Evolutionary conservation across 306 rosid genomes (phyloP).

Genomic region (Castanospermum australe): DNA sequence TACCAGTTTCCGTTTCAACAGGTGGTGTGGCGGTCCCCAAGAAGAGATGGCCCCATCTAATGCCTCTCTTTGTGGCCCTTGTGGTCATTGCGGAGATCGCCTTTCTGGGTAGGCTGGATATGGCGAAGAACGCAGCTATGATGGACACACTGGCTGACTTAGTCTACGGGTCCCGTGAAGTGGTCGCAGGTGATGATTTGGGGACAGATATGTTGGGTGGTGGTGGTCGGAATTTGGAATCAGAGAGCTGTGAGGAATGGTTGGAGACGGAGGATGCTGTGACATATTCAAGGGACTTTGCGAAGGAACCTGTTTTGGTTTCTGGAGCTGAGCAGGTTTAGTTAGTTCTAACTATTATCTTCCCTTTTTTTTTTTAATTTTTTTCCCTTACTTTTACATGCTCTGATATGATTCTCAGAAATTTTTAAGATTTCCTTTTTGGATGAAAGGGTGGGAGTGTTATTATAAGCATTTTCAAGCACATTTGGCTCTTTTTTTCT

Average conservation of each 20-base stretch:
- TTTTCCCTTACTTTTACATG: neutral
- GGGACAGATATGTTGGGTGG: conserved; percentile 16
- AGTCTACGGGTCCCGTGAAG: conserved; percentile 46
- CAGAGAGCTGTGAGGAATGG: conserved; percentile 73
- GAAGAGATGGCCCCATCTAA: conserved; percentile 64
- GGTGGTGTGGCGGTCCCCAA: conserved; percentile 36
- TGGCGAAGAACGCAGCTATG: conserved; percentile 70
- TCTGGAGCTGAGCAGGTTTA: conserved; percentile 75
- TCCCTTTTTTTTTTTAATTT: neutral
- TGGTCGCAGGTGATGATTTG: conserved; percentile 34
- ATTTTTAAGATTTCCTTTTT: neutral
- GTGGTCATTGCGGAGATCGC: conserved; percentile 86
- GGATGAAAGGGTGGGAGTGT: neutral
- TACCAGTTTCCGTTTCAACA: conserved; percentile 37
- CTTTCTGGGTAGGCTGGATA: conserved; percentile 76
- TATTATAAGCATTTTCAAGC: neutral
- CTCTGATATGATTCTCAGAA: neutral
- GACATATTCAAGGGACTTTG: conserved; percentile 71
- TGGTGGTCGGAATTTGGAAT: conserved; percentile 42
- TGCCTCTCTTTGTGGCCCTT: conserved; percentile 66
- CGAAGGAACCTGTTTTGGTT: conserved; percentile 63
- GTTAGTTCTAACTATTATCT: neutral
- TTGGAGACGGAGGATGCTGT: conserved; percentile 80
- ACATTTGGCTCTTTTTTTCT: neutral
- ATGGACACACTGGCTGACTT: conserved; percentile 74